Percentiles rank a stretch among this genome's conserved stretches.
These are phyloP conservation scores for Clathrospora elynae DNA, from an alignment of 2,329 filamentous ascomycete genomes.

Conservation along the genomic window DNA sequence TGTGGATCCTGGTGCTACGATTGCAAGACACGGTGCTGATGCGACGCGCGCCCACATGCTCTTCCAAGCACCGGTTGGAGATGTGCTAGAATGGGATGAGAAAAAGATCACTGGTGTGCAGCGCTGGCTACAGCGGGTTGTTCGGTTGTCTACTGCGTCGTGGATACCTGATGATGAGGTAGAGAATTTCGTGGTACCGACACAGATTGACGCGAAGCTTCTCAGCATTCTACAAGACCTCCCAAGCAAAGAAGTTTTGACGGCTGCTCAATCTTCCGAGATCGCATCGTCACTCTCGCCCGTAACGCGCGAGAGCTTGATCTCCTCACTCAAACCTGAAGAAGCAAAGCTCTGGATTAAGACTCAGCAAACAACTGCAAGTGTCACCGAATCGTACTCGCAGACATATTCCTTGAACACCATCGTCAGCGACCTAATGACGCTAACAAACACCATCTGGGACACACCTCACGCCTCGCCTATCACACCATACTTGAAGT, in stretches of 20 bases:
- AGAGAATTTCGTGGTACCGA: constrained; percentile 23
- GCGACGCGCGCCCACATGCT: constrained; percentile 84
- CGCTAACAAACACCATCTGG: constrained; percentile 68
- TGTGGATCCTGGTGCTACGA: constrained; percentile 76
- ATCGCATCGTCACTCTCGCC: too few species aligned
- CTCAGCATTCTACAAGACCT: constrained; percentile 22
- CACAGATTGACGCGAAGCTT: constrained; percentile 36
- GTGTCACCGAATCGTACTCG: constrained; percentile 70
- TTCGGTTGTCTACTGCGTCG: constrained; percentile 55
- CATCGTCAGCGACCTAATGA: constrained; percentile 80
- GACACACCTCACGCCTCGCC: constrained; percentile 39
- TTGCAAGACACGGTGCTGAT: constrained; percentile 78
- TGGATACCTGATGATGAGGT: constrained; percentile 32
- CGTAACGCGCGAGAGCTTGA: constrained; percentile 1
- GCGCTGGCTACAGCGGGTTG: constrained; percentile 75
- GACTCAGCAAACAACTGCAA: constrained; percentile 69
- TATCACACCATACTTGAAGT: constrained; percentile 53
- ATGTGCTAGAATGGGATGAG: constrained; percentile 88
- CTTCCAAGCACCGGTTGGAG: constrained; percentile 83
- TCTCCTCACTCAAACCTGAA: constrained; percentile 26
- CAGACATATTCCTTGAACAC: constrained; percentile 81
- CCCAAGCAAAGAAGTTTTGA: constrained; percentile 7
- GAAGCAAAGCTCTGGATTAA: constrained; percentile 63
- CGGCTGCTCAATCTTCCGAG: too few species aligned
- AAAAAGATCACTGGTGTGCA: constrained; percentile 79